Conservation (phyloP, 2,329 filamentous ascomycete species). For the Talaromyces verruculosus region DNA sequence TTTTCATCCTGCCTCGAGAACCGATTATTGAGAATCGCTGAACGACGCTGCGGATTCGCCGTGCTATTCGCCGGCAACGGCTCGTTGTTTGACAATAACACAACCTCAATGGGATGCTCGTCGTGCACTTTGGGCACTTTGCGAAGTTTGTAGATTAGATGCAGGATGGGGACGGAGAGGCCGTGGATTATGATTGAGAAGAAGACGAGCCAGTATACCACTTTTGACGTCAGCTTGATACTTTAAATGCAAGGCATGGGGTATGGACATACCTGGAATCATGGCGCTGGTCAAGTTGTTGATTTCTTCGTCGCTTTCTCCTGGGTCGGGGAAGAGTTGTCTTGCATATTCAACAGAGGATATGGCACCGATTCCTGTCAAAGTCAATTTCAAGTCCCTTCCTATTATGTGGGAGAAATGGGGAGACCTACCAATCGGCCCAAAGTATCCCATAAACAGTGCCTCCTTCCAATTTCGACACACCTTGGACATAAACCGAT, state of each 20-base stretch:
- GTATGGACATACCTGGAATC: conserved; percentile 35
- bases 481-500: conserved; percentile 56
- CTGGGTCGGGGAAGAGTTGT: conserved; percentile 45
- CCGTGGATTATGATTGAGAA: conserved; percentile 44
- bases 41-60: conserved; percentile 29
- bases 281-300: conserved; percentile 44
- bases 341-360: conserved; percentile 50
- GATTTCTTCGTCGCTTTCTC: conserved; percentile 42
- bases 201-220: conserved; percentile 50
- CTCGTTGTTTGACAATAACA: conserved; percentile 37
- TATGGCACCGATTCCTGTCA: conserved; percentile 44
- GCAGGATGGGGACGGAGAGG: conserved; percentile 39
- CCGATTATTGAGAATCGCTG: conserved; percentile 38
- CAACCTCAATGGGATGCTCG: conserved; percentile 34
- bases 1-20: conserved; percentile 30
- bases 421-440: conserved; percentile 40
- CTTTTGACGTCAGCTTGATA: conserved; percentile 24
- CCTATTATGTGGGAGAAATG: not conserved
- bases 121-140: conserved; percentile 35
- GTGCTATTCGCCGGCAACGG: conserved; percentile 38
- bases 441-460: conserved; percentile 61
- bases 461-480: conserved; percentile 59
- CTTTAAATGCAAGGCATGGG: conserved; percentile 2
- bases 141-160: conserved; percentile 33
- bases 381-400: not conserved